Conservation (phyloP, 768 basidiomycete species). For the Dictyophora rubrovolvata region DNA sequence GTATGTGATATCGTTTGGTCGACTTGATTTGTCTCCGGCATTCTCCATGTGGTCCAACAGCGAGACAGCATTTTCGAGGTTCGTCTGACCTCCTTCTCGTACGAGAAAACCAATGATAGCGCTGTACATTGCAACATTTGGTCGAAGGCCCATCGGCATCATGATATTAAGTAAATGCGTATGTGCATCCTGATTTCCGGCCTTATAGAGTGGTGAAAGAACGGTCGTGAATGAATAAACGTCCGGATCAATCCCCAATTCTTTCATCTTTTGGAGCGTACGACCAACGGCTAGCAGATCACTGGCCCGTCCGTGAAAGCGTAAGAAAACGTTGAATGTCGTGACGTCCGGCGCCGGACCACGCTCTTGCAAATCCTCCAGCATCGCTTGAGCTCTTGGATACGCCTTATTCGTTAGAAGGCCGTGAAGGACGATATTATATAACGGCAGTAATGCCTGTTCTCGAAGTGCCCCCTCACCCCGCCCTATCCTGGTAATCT, state of each 20-base stretch:
- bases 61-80: conserved; percentile 48
- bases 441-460: conserved; percentile 31
- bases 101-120: conserved; percentile 73
- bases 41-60: conserved; percentile 70
- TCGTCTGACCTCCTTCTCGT: conserved; percentile 39
- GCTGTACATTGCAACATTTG: conserved; percentile 69
- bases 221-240: conserved; percentile 82
- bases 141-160: conserved; percentile 60
- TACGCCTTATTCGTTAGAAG: conserved; percentile 35
- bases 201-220: conserved; percentile 64
- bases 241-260: conserved; percentile 53
- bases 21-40: conserved; percentile 25
- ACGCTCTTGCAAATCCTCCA: conserved; percentile 28
- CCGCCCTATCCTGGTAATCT: conserved; percentile 19
- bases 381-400: conserved; percentile 26
- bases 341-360: conserved; percentile 63
- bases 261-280: conserved; percentile 47
- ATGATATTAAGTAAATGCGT: conserved; percentile 60
- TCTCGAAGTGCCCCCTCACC: conserved; percentile 17
- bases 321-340: conserved; percentile 75
- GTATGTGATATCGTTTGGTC: conserved; percentile 75
- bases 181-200: conserved; percentile 56
- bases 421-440: conserved; percentile 69
- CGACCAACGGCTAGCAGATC: conserved; percentile 54
- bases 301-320: conserved; percentile 49